Percentiles rank a stretch among this genome's conserved stretches.
These are phyloP conservation scores for Toxoplasma gondii DNA, from an alignment of 169 alveolate genomes.

Conservation along the genomic window DNA sequence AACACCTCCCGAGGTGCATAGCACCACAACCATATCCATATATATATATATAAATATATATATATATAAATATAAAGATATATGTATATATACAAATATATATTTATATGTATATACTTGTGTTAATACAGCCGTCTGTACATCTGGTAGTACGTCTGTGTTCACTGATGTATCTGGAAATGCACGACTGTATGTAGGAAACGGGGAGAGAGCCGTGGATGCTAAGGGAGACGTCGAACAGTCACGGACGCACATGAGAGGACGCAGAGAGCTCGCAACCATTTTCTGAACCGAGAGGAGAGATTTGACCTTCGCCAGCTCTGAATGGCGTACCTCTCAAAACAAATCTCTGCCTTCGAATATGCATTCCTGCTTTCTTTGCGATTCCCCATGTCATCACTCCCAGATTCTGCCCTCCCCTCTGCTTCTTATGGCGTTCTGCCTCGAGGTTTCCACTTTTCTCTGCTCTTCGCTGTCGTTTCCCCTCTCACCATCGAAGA, in stretches of 20 bases:
- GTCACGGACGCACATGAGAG: no score
- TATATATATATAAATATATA: no score
- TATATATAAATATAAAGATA: no score
- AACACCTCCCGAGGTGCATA: neutral
- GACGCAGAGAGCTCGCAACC: no score
- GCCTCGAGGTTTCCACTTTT: neutral
- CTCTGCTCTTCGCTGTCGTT: no score
- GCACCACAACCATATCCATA: neutral
- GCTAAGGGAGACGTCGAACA: no score
- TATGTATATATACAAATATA: neutral
- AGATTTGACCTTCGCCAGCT: no score
- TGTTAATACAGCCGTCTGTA: neutral
- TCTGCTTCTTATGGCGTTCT: neutral
- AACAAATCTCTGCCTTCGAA: no score
- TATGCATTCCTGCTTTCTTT: no score
- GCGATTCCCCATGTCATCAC: no score
- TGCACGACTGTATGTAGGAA: neutral
- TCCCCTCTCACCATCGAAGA: slow-evolving; percentile 76
- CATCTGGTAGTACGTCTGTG: neutral
- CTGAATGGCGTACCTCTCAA: no score
- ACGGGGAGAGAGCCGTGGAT: neutral
- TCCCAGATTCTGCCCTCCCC: neutral
- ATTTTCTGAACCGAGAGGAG: no score
- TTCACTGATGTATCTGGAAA: neutral
- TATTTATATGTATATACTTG: neutral